These are phyloP conservation scores for Trametopsis cervina DNA, from an alignment of 768 basidiomycete species.

Conservation along the genomic window DNA sequence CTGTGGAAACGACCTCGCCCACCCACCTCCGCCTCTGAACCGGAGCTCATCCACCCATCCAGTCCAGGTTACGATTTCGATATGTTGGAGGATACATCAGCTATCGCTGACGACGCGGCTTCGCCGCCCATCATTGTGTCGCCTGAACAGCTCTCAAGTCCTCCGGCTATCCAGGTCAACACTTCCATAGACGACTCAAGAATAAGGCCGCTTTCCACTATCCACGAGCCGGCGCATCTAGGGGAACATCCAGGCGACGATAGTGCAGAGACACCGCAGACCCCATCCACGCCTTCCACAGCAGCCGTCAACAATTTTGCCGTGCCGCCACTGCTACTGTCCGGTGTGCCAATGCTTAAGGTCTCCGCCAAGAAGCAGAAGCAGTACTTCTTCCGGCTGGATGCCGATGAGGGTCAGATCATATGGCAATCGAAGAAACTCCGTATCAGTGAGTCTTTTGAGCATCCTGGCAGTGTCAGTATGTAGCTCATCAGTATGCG, in stretches of 20 bases:
- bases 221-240: not conserved
- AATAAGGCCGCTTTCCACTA: not conserved
- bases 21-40: slow-evolving; percentile 1
- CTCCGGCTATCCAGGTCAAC: too few species aligned
- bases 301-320: slow-evolving; percentile 35
- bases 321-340: slow-evolving; percentile 51
- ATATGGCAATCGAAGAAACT: slow-evolving; percentile 70
- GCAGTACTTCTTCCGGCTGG: slow-evolving; percentile 60
- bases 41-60: not conserved
- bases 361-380: slow-evolving; percentile 75
- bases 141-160: not conserved
- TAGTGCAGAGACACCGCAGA: not conserved
- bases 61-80: too few species aligned
- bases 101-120: not conserved
- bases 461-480: not conserved
- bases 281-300: slow-evolving; percentile 1
- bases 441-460: slow-evolving; percentile 46
- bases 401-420: slow-evolving; percentile 76
- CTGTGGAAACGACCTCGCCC: slow-evolving; percentile 3
- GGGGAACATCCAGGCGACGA: not conserved
- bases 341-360: slow-evolving; percentile 75
- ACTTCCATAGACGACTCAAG: not conserved
- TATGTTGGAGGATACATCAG: not conserved
- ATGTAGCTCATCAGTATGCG: slow-evolving; percentile 5
- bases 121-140: not conserved